Base-by-base conservation (phyloP, 257 asterid genomes). In the Capsicum rhomboideum region DNA sequence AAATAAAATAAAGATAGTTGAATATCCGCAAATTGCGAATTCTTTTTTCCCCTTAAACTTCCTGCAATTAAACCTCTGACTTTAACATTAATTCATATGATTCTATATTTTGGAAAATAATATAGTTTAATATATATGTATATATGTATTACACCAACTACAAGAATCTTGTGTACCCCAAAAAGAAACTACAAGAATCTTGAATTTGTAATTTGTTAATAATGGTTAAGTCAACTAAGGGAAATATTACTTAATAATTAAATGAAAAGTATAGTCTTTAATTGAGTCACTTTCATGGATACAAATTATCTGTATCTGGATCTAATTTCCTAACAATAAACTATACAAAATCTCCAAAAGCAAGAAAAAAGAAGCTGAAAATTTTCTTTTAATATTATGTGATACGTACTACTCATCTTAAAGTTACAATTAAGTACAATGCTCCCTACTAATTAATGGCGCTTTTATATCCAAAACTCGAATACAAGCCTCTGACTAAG, bases 391-490 rank as follows among this genome's bases (percentile, higher is more conserved):
- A n/a, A 69, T 34, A 68, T 31, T 34, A 8, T 68, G 26, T 34
- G 74, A n/a, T 16, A 29, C 2, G 40, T 34, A 37, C 50, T 68
- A 17, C 16, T 31, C 8, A 34, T 34, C 14, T 68, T 17, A 31
- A 17, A 34, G 16, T 29, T 17, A 17, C 21, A 66, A 66, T 63
- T 63, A 26, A 26, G 40, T 11, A 21, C 3, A 23, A 61, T 58
- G 37, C 10, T 61, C 18, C 4, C 37, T 23, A 23, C 10, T 26
- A 63, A 26, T n/a, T n/a, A 63, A 6, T n/a, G n/a, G 7, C 1
- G 14, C 0, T 8, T 58, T 0, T 4, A 2, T 58, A n/a, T 4
- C 2, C 2, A 1, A 1, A 9, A 20, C 3, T 20, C 13, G 0
- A 56, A 56, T 56, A 0, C 6, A 2, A 55, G 11, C 11, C 1